A percentile compares a stretch with the other conserved stretches of the same genome.
Evolutionary conservation across 2,329 filamentous ascomycete genomes (phyloP).

Genomic region (Aspergillus sp.): DNA sequence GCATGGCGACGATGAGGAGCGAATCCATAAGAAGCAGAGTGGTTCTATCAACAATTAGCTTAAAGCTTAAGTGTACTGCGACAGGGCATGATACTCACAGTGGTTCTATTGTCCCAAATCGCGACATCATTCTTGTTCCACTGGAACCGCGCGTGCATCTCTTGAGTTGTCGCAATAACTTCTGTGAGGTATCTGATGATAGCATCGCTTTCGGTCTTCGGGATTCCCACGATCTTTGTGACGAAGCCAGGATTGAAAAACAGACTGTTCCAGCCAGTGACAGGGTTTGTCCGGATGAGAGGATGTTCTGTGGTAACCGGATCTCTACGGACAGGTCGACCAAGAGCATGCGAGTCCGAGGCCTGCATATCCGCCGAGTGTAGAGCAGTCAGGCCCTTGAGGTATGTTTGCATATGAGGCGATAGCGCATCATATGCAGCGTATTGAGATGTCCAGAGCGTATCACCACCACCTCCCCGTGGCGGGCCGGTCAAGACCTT

Average conservation of each 20-base stretch:
- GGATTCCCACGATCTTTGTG: conserved; percentile 59
- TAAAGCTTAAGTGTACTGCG: background rate
- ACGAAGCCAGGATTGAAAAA: conserved; percentile 63
- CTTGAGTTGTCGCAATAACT: conserved; percentile 60
- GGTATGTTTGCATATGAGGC: conserved; percentile 58
- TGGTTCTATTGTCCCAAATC: conserved; percentile 67
- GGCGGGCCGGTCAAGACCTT: conserved; percentile 58
- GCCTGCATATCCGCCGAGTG: conserved; percentile 59
- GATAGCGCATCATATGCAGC: conserved; percentile 61
- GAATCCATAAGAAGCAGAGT: conserved; percentile 59
- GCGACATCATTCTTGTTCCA: conserved; percentile 67
- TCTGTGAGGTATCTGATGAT: conserved; percentile 57
- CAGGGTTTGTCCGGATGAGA: conserved; percentile 60
- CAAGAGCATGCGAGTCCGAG: conserved; percentile 51
- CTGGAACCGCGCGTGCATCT: conserved; percentile 67
- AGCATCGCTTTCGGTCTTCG: conserved; percentile 56
- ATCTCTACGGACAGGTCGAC: conserved; percentile 55
- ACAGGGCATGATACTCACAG: conserved; percentile 40
- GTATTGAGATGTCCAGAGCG: conserved; percentile 60
- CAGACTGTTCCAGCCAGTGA: conserved; percentile 63
- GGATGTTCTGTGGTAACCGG: conserved; percentile 59
- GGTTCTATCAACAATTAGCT: conserved; percentile 43
- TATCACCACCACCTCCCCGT: conserved; percentile 58
- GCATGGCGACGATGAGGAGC: conserved; percentile 59
- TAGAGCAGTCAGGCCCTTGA: conserved; percentile 58